These are phyloP conservation scores for Didymellaceae sp. DNA, from an alignment of 2,329 filamentous ascomycete species.

Conservation along the genomic window DNA sequence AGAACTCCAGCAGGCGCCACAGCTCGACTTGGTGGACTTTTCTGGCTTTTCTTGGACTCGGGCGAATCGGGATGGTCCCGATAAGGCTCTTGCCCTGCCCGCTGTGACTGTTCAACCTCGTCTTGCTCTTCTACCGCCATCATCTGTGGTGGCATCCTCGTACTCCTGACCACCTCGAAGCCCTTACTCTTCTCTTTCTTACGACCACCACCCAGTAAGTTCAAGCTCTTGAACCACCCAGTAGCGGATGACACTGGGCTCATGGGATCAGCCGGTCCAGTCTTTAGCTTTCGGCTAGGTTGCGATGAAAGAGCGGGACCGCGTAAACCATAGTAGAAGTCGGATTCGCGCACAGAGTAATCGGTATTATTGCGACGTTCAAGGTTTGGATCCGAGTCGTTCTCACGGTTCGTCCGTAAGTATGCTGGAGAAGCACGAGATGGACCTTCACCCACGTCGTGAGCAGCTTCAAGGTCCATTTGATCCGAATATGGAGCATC, in stretches of 20 bases:
- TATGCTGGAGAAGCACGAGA: slow-evolving; percentile 56
- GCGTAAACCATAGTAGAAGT: slow-evolving; percentile 94
- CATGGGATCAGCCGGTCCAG: slow-evolving; percentile 92
- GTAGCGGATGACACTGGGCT: slow-evolving; percentile 87
- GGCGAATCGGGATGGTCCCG: slow-evolving; percentile 56
- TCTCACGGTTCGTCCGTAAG: slow-evolving; percentile 54
- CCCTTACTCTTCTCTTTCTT: slow-evolving; percentile 95
- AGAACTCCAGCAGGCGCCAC: slow-evolving; percentile 26
- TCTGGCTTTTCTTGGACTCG: slow-evolving; percentile 19
- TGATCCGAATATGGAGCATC: slow-evolving; percentile 55
- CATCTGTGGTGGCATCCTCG: slow-evolving; percentile 77
- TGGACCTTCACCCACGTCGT: slow-evolving; percentile 43
- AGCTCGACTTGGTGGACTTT: slow-evolving; percentile 13
- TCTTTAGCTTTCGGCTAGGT: slow-evolving; percentile 84
- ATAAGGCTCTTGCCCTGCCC: slow-evolving; percentile 55
- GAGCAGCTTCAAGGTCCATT: slow-evolving; percentile 43
- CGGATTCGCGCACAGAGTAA: slow-evolving; percentile 91
- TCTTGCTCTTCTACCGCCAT: slow-evolving; percentile 71
- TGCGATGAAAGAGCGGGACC: slow-evolving; percentile 84
- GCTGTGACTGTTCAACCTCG: slow-evolving; percentile 38
- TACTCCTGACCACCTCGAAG: slow-evolving; percentile 93
- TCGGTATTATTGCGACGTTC: slow-evolving; percentile 70
- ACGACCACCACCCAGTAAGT: slow-evolving; percentile 78
- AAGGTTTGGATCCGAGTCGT: slow-evolving; percentile 61
- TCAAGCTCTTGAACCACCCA: slow-evolving; percentile 76